Evolutionary conservation across 129 eudicot genomes (phyloP).

Genomic region (Erigeron canadensis): DNA sequence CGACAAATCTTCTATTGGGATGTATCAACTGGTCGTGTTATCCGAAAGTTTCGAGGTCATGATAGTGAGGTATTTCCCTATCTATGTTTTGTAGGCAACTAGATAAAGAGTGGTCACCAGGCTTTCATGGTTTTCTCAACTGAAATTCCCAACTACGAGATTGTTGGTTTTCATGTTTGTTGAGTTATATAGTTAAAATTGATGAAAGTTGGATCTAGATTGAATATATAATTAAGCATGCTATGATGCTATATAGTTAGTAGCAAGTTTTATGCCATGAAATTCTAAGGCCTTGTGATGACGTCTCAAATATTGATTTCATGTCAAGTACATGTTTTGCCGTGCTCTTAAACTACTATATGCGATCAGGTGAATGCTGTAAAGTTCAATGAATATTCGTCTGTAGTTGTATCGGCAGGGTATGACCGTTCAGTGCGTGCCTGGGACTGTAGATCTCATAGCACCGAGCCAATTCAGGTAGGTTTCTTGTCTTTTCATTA

Average conservation of each 20-base stretch:
- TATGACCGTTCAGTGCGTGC: conserved; percentile 93
- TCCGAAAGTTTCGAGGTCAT: conserved; percentile 93
- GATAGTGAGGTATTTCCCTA: conserved; percentile 75
- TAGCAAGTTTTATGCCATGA: not conserved
- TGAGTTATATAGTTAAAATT: not conserved
- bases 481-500: conserved; percentile 1
- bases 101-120: not conserved
- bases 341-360: conserved; percentile 10
- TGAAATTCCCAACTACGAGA: not conserved
- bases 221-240: not conserved
- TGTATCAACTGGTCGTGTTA: conserved; percentile 89
- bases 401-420: conserved; percentile 94
- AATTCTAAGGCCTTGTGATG: conserved; percentile 11
- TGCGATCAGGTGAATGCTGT: conserved; percentile 87
- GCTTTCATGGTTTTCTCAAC: not conserved
- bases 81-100: not conserved
- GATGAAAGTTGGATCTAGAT: conserved; percentile 3
- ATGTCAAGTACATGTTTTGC: conserved; percentile 6
- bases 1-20: conserved; percentile 98
- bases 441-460: conserved; percentile 99
- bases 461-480: conserved; percentile 97
- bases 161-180: conserved; percentile 22
- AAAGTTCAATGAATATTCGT: conserved; percentile 86
- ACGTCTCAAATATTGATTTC: not conserved
- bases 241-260: not conserved